phyloP scores from a whole-genome alignment of 2,329 filamentous ascomycete species.

The Trichoderma sp. region DNA sequence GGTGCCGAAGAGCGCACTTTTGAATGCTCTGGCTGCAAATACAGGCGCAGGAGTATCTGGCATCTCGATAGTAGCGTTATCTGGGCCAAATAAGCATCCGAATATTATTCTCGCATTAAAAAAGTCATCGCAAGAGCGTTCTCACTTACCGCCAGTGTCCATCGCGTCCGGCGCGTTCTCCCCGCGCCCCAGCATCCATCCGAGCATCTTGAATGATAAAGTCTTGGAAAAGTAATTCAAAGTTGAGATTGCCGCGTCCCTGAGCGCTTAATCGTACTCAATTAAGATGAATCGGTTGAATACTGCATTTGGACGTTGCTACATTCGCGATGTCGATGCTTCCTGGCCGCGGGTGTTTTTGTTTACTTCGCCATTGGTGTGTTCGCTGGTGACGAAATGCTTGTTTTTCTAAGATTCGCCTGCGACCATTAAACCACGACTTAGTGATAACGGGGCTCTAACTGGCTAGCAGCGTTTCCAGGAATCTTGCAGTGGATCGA shows the following conservation, averaged over 20 bases:
- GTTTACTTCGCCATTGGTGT: slow-evolving; percentile 22
- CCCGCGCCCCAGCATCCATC: slow-evolving; percentile 58
- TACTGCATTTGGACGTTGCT: not conserved
- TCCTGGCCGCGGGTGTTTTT: slow-evolving; percentile 1
- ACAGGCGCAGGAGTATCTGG: slow-evolving; percentile 68
- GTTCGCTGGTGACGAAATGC: slow-evolving; percentile 23
- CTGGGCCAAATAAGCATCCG: slow-evolving; percentile 30
- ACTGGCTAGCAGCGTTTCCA: slow-evolving; percentile 17
- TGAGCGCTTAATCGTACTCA: not conserved
- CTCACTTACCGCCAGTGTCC: slow-evolving; percentile 36
- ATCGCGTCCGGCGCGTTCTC: slow-evolving; percentile 41
- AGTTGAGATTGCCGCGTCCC: not conserved
- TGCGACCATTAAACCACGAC: not conserved
- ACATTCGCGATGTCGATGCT: not conserved
- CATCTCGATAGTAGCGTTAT: slow-evolving; percentile 53
- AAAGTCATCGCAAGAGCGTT: not conserved
- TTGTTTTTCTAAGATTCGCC: not conserved
- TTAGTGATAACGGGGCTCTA: not conserved
- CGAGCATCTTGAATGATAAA: slow-evolving; percentile 49
- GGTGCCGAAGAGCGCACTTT: slow-evolving; percentile 64
- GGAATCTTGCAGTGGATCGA: slow-evolving; percentile 9
- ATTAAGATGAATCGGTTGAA: not conserved
- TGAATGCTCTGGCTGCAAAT: slow-evolving; percentile 66
- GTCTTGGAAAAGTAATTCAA: not conserved
- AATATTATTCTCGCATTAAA: not conserved